Percentiles rank a stretch among this genome's conserved stretches.
phyloP scores from a whole-genome alignment of 192 early-diverging fungal genomes.

The Linderina pennispora region DNA sequence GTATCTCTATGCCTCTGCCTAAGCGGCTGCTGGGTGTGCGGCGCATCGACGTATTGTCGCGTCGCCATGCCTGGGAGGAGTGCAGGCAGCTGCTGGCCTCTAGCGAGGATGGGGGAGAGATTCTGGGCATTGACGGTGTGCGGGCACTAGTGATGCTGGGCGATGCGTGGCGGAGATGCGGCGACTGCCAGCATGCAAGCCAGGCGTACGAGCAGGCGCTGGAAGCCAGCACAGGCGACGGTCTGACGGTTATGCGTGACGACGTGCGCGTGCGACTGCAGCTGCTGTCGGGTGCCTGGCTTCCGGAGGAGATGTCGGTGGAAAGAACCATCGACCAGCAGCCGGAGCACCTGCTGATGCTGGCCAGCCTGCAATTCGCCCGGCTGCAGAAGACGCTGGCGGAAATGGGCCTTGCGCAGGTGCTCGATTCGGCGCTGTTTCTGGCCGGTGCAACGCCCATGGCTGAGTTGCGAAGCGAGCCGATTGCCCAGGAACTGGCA shows the following conservation, averaged over 20 bases:
- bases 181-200: slow-evolving; percentile 5
- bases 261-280: no score
- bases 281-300: background rate
- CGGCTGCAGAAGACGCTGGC: slow-evolving; percentile 14
- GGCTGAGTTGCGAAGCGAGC: no score
- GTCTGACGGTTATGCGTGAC: no score
- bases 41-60: slow-evolving; percentile 26
- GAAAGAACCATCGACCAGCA: slow-evolving; percentile 13
- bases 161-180: slow-evolving; percentile 23
- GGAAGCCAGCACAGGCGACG: no score
- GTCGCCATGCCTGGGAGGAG: slow-evolving; percentile 24
- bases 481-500: no score
- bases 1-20: slow-evolving; percentile 15
- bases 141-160: slow-evolving; percentile 24
- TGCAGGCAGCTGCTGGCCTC: background rate
- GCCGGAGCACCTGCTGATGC: slow-evolving; percentile 23
- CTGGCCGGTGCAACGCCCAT: no score
- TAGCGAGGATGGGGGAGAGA: background rate
- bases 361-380: slow-evolving; percentile 15
- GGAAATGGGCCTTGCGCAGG: slow-evolving; percentile 3
- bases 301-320: slow-evolving; percentile 1
- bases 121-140: slow-evolving; percentile 1
- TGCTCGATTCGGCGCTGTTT: slow-evolving; percentile 25
- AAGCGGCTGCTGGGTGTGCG: slow-evolving; percentile 8
- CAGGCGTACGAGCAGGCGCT: slow-evolving; percentile 10